phyloP scores from a whole-genome alignment of 352 stramenopile species.

The Globisporangium echinulatum region DNA sequence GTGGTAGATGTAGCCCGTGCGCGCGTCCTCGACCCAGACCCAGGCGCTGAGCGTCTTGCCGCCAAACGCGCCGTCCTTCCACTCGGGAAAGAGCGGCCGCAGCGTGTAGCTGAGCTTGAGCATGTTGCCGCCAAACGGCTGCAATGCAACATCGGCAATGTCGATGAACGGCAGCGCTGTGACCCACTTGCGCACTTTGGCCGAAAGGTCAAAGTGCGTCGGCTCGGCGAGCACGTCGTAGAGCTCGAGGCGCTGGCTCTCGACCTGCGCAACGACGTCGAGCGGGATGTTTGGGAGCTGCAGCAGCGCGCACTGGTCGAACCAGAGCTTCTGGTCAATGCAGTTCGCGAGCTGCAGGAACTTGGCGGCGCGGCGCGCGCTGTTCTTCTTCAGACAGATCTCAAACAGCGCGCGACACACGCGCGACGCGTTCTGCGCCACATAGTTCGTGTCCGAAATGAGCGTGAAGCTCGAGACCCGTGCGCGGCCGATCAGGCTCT shows the following conservation, averaged over 20 bases:
- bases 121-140: conserved; percentile 95
- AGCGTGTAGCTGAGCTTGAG: conserved; percentile 88
- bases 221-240: conserved; percentile 49
- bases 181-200: conserved; percentile 70
- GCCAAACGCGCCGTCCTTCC: conserved; percentile 53
- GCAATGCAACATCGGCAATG: conserved; percentile 65
- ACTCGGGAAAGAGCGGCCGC: conserved; percentile 58
- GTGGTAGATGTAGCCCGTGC: conserved; percentile 91
- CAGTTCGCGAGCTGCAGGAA: conserved; percentile 96
- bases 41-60: conserved; percentile 85
- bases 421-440: conserved; percentile 97
- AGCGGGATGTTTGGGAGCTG: conserved; percentile 89
- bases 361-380: conserved; percentile 82
- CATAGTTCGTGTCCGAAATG: conserved; percentile 99
- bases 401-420: conserved; percentile 98
- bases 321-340: conserved; percentile 97
- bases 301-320: conserved; percentile 92
- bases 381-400: conserved; percentile 93
- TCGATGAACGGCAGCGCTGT: conserved; percentile 63
- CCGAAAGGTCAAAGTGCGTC: conserved; percentile 29
- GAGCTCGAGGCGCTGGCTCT: conserved; percentile 63
- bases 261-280: conserved; percentile 85
- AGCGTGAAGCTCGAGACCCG: conserved; percentile 95
- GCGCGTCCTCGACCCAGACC: conserved; percentile 97
- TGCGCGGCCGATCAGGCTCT: conserved; percentile 70